These are phyloP conservation scores for Coniochaeta prunicola DNA, from an alignment of 2,329 filamentous ascomycete species.

Conservation along the genomic window DNA sequence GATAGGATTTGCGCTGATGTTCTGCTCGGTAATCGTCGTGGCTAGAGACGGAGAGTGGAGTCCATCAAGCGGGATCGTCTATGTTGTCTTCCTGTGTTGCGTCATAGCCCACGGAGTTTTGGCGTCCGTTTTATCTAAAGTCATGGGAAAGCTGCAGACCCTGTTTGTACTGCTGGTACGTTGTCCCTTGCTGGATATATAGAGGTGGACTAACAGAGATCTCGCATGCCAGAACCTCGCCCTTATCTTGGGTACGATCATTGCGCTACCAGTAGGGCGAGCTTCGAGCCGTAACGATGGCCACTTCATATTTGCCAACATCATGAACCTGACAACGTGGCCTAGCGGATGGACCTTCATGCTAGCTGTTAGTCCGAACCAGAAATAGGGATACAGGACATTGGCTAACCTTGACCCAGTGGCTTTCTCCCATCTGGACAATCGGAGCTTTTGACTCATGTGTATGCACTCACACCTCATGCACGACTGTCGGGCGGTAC, in stretches of 20 bases:
- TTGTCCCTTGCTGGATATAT: neutral
- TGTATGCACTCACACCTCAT: slow-evolving; percentile 28
- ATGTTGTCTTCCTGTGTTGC: slow-evolving; percentile 47
- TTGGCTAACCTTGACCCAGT: slow-evolving; percentile 16
- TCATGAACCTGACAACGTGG: slow-evolving; percentile 52
- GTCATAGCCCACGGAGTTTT: slow-evolving; percentile 47
- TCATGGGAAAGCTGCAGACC: slow-evolving; percentile 54
- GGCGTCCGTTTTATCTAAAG: slow-evolving; percentile 41
- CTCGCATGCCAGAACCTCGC: slow-evolving; percentile 44
- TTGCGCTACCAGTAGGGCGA: slow-evolving; percentile 47
- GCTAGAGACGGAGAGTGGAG: slow-evolving; percentile 48
- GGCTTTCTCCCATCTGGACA: slow-evolving; percentile 57
- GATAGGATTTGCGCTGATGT: slow-evolving; percentile 45
- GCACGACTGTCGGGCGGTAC: too few relatives aligned
- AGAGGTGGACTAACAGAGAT: neutral
- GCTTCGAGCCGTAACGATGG: slow-evolving; percentile 28
- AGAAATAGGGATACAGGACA: too few relatives aligned
- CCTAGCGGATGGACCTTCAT: slow-evolving; percentile 52
- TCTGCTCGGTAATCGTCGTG: slow-evolving; percentile 51
- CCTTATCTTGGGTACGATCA: slow-evolving; percentile 47
- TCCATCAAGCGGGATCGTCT: slow-evolving; percentile 47
- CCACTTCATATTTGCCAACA: slow-evolving; percentile 47
- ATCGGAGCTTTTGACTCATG: slow-evolving; percentile 50
- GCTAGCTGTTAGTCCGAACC: slow-evolving; percentile 25
- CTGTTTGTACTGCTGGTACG: slow-evolving; percentile 25